Conservation (phyloP, 192 early-diverging fungal genomes). For the Coemansia sp. region DNA sequence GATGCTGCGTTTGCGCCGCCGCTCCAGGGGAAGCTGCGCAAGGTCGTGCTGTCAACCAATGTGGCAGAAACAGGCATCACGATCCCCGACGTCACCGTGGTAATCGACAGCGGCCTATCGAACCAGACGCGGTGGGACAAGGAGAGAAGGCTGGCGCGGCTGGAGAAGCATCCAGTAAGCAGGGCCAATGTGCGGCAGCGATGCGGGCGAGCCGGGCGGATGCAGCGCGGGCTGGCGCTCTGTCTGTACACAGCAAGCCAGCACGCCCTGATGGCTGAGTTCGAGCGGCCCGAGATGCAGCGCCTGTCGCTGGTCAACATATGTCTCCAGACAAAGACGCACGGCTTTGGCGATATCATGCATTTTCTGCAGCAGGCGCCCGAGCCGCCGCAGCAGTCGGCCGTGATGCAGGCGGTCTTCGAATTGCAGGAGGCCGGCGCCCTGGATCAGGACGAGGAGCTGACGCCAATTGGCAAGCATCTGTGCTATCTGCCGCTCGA, state of each 20-base stretch:
- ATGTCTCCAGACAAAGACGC: conserved; percentile 69
- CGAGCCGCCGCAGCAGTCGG: conserved; percentile 68
- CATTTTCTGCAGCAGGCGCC: conserved; percentile 61
- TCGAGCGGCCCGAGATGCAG: conserved; percentile 61
- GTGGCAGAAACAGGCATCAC: conserved; percentile 69
- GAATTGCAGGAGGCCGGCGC: conserved; percentile 36
- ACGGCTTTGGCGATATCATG: conserved; percentile 61
- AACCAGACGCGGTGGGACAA: conserved; percentile 64
- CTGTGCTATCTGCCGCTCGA: conserved; percentile 76
- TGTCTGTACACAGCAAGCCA: conserved; percentile 56
- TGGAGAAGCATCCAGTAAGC: conserved; percentile 53
- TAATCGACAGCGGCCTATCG: conserved; percentile 68
- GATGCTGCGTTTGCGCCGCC: conserved; percentile 47
- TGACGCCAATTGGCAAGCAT: conserved; percentile 75
- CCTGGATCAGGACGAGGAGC: conserved; percentile 26
- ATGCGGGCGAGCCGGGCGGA: conserved; percentile 63
- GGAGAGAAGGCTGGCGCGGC: conserved; percentile 57
- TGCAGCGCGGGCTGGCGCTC: conserved; percentile 58
- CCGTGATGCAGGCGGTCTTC: conserved; percentile 62
- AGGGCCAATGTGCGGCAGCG: conserved; percentile 61
- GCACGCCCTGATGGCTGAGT: conserved; percentile 50
- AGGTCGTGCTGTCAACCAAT: conserved; percentile 85
- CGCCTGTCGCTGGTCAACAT: conserved; percentile 75
- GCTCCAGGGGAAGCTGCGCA: conserved; percentile 61
- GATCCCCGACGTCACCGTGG: conserved; percentile 70